Conservation (phyloP, 1,284 basidiomycete species). For the Rhodotorula sp. region DNA sequence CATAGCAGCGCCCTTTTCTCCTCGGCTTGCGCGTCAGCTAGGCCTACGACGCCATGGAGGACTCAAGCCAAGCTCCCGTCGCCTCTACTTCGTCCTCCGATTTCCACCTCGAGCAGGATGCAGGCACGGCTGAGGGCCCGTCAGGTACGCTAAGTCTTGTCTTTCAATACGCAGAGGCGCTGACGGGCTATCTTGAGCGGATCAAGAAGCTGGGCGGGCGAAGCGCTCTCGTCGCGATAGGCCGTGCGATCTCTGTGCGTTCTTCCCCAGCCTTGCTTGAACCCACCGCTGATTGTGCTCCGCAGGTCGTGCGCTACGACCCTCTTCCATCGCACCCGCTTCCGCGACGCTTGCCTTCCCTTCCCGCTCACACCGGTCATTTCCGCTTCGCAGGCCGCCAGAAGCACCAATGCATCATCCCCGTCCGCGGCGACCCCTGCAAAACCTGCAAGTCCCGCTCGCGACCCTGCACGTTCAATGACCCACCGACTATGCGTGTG, state of each 20-base stretch:
- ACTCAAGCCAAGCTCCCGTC: neutral
- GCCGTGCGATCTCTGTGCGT: conserved; percentile 43
- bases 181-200: too few relatives aligned
- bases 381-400: conserved; percentile 37
- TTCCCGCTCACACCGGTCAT: too few relatives aligned
- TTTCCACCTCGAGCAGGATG: neutral
- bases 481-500: conserved; percentile 44
- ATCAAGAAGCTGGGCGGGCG: conserved; percentile 9
- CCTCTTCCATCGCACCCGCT: neutral
- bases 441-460: conserved; percentile 40
- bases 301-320: conserved; percentile 8
- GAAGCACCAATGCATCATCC: conserved; percentile 47
- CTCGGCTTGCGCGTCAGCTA: too few relatives aligned
- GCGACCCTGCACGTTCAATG: conserved; percentile 44
- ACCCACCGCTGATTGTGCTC: neutral
- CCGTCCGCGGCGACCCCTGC: conserved; percentile 43
- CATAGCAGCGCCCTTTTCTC: too few relatives aligned
- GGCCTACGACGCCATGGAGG: neutral
- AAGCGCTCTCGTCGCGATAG: conserved; percentile 35
- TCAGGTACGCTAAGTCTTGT: neutral
- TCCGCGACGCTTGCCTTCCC: neutral
- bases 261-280: neutral
- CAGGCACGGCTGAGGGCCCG: neutral
- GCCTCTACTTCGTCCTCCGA: neutral
- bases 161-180: too few relatives aligned